A percentile compares a stretch with the other conserved stretches of the same genome.
phyloP scores from a whole-genome alignment of 345 rosid species.

The Eucalyptus camaldulensis region DNA sequence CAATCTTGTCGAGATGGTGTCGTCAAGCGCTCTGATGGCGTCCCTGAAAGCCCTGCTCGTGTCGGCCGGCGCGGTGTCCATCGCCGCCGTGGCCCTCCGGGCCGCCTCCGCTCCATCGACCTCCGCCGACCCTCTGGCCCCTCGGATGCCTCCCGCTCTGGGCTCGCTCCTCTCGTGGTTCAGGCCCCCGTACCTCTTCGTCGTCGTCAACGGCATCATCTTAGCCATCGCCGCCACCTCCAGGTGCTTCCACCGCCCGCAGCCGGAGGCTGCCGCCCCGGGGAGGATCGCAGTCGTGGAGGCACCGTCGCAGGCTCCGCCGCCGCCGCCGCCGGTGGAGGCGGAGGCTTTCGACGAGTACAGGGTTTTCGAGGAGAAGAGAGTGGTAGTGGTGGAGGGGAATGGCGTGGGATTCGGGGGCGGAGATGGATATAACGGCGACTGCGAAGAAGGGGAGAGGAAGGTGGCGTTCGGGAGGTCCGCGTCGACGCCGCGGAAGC shows the following conservation, averaged over 20 bases:
- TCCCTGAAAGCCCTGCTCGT: slow-evolving; percentile 15
- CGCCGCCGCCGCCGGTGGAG: background rate
- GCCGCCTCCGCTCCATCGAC: slow-evolving; percentile 11
- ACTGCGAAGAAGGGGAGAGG: background rate
- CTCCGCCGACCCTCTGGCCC: slow-evolving; percentile 9
- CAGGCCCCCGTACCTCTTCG: slow-evolving; percentile 45
- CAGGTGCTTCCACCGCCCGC: background rate
- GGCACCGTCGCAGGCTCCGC: background rate
- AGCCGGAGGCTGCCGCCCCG: background rate
- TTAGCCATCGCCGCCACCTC: slow-evolving; percentile 42
- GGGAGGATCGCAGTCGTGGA: background rate
- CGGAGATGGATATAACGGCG: background rate
- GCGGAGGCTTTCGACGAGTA: background rate
- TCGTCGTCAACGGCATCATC: slow-evolving; percentile 42
- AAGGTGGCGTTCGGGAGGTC: slow-evolving; percentile 9
- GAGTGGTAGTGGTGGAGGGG: background rate
- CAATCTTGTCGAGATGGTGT: background rate
- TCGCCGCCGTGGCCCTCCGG: slow-evolving; percentile 14
- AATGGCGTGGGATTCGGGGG: background rate
- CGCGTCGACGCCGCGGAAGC: slow-evolving; percentile 2
- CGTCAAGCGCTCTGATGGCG: background rate
- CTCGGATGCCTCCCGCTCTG: too few species aligned
- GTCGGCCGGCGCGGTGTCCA: slow-evolving; percentile 13
- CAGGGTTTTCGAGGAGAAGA: background rate
- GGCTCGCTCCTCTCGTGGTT: slow-evolving; percentile 26